Base-by-base conservation (phyloP, 108 stramenopile species). In the Skeletonema potamos region DNA sequence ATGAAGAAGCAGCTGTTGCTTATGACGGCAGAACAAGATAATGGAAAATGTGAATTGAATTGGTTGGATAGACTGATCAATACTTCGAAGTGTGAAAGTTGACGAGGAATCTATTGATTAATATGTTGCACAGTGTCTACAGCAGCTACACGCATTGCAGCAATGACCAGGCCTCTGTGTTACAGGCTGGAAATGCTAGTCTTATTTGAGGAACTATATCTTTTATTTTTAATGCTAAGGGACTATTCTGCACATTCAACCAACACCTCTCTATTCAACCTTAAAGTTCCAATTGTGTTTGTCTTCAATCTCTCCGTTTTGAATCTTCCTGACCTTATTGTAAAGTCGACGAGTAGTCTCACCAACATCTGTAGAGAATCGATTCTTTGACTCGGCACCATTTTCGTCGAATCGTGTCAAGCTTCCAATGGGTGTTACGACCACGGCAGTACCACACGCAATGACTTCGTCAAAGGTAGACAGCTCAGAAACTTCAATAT, bases 401-500 rank as follows among this genome's bases (percentile, higher is more conserved):
- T 84, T 64, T 20, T 67, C 77, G 34, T 89, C 82, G 37, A 90
- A 73, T 56, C 83, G 70, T 8, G 96, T 93, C 36, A 92, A 84
- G 58, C 84, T 88, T 24, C 93, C 93, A 41, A 99, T 85, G 22
- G 97, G 95, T 32, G 99, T 98, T 55, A 98, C 90, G 27, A 99
- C 98, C 30, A 99, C 99, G 20, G 99, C 99, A 24, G 99, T 99
- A 13, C 99, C 99, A 58, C 96, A 95, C 10, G 99, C 99, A 60
- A 96, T 82, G 13, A 97, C 96, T 82, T 99, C 99, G 60, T 92
- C 93, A 73, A 99, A 96, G 20, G 34, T 61, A 24, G 79, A 79
- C 68, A 99, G 71, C 77, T 99, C 98, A 7, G 82, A 67, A 24
- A 99, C 72, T 26, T 64, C 55, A 59, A 98, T 77, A 36, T 93